Conservation (phyloP, 2,329 filamentous ascomycete species). For the Fusarium brevicatenulatum region DNA sequence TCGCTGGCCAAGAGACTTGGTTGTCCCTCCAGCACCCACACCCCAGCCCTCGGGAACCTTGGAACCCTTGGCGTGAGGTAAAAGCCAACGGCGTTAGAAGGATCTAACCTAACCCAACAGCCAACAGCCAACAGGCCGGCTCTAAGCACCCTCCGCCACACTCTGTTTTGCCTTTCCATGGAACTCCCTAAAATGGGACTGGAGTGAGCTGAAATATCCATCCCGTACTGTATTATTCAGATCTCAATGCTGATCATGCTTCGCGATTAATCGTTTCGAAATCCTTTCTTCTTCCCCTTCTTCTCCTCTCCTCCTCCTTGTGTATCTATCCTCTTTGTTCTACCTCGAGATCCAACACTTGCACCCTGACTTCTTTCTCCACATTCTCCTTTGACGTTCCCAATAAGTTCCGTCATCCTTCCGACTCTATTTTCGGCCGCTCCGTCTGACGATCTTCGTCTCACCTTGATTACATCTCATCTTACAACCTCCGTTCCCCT, state of each 20-base stretch:
- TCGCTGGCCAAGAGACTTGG: slow-evolving; percentile 29
- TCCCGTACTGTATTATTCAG: slow-evolving; percentile 13
- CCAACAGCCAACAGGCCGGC: background rate
- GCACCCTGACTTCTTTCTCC: slow-evolving; percentile 14
- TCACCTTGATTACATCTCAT: slow-evolving; percentile 27
- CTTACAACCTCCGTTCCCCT: slow-evolving; percentile 1
- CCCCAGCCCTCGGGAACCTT: slow-evolving; percentile 17
- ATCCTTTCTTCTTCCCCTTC: background rate
- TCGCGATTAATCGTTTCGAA: background rate
- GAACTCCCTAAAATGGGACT: background rate
- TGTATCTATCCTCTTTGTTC: background rate
- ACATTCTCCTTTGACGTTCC: slow-evolving; percentile 8
- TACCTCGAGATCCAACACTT: slow-evolving; percentile 6
- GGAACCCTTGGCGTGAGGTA: slow-evolving; percentile 20
- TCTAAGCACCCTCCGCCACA: slow-evolving; percentile 30
- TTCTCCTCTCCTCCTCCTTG: background rate
- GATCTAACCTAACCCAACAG: background rate
- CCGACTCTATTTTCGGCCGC: slow-evolving; percentile 6
- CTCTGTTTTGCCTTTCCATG: slow-evolving; percentile 17
- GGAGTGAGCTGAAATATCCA: background rate
- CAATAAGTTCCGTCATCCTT: slow-evolving; percentile 6
- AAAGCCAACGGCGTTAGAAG: slow-evolving; percentile 2
- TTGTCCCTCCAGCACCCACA: slow-evolving; percentile 32
- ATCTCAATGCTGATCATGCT: slow-evolving; percentile 21
- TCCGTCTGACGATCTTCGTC: slow-evolving; percentile 26